phyloP scores from a whole-genome alignment of 2,329 filamentous ascomycete genomes.

The Aspergillus alliaceus region DNA sequence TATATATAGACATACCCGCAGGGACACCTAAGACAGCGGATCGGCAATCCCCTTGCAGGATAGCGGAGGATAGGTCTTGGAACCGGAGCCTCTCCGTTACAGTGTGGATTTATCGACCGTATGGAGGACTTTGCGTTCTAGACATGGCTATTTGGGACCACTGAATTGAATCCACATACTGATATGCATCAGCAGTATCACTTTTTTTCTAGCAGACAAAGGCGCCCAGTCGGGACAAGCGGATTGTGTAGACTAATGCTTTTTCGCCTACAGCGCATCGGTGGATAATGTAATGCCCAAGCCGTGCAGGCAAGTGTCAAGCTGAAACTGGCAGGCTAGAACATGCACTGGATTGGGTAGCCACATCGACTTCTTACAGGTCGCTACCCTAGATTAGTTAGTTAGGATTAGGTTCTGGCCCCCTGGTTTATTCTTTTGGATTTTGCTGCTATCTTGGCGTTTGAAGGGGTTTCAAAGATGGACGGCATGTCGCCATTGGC shows the following conservation, averaged over 20 bases:
- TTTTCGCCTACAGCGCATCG: background rate
- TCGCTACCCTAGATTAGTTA: background rate
- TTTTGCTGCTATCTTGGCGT: too few relatives aligned
- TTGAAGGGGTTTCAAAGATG: background rate
- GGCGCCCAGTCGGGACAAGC: background rate
- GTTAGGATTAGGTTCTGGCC: background rate
- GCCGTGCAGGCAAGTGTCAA: background rate
- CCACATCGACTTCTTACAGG: background rate
- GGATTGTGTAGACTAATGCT: background rate
- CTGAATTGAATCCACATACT: slow-evolving; percentile 11
- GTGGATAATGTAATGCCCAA: background rate
- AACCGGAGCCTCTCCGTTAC: background rate
- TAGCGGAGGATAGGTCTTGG: background rate
- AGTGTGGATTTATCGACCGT: background rate
- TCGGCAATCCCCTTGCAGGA: slow-evolving; percentile 2
- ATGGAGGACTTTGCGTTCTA: background rate
- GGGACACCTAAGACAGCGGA: background rate
- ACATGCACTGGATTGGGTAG: background rate
- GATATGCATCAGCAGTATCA: slow-evolving; percentile 7
- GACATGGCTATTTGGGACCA: slow-evolving; percentile 4
- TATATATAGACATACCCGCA: background rate
- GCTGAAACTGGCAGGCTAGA: background rate
- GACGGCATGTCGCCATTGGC: background rate
- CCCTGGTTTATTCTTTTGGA: background rate
- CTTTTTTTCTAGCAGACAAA: background rate